Base-by-base conservation (phyloP, 1,284 basidiomycete species). In the Heterobasidion parviporum region DNA sequence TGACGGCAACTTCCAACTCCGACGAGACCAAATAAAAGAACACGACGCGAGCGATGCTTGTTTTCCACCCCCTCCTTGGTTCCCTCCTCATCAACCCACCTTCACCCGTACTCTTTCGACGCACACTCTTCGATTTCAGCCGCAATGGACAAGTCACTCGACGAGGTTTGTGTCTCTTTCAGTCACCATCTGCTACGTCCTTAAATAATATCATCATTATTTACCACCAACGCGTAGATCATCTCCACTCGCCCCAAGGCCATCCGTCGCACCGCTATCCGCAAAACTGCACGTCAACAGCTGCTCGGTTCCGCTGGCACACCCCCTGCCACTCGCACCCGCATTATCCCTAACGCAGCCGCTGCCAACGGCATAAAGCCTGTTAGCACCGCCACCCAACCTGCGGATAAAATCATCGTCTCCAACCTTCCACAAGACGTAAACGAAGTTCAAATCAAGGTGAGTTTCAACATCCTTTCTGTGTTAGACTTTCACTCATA, bases 391-490 rank as follows among this genome's bases (percentile, higher is more conserved):
- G 64, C 71, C 43, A 61, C 69, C 53, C 78, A 78, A 54, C 71
- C 74, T 32, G 35, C 47, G 8, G 84, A 89, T 74, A 98, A 98
- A 78, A 96, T 98, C 65, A 94, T 98, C 65, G 92, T 99, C 59
- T 94, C 92, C 64, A 97, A 97, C 70, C 83, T 99, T 56, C 96
- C 96, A 34, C 68, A 72, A n/a, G 96, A 99, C 69, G 96, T 99
- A 52, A 95, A 92, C 63, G 96, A 99, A 71, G 75, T 79, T 20
- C 93, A 97, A 72, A 85, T 99, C 70, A 93, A 89, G 80, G 94
- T 97, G 65, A 62, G 79, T 75, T 26, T 36, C 18, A 26, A 6
- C 44, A 33, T 16, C 32, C 26, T 14, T 35, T 56, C 3, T 55
- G 3, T 15, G 33, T 41, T 10, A 41, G 38, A 7, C 50, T 8